Conservation (phyloP, 1,284 basidiomycete genomes). For the Polyporus tsugae region DNA sequence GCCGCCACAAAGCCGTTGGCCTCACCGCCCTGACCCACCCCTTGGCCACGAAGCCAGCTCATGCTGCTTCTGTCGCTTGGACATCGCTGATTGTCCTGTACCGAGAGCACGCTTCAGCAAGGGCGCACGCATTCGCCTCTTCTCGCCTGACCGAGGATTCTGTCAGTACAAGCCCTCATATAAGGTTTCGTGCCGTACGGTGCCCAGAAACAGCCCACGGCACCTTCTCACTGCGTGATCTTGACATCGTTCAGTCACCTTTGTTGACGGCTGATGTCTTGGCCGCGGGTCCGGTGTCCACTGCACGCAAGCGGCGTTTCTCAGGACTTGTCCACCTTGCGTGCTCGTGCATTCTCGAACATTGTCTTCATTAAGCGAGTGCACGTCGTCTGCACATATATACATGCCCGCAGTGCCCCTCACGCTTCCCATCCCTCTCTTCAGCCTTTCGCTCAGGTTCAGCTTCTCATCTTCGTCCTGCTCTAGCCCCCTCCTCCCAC, state of each 20-base stretch:
- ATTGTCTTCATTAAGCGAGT: background rate
- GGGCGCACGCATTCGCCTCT: background rate
- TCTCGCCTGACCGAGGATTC: background rate
- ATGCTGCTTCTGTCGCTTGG: background rate
- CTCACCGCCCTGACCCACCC: background rate
- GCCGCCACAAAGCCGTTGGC: background rate
- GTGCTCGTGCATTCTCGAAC: background rate
- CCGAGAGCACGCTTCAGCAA: no score
- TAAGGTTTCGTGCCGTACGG: background rate
- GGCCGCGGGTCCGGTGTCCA: background rate
- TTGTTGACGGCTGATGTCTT: background rate
- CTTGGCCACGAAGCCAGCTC: background rate
- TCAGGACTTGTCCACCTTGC: background rate
- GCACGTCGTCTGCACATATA: conserved; percentile 1
- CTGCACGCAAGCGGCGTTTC: background rate
- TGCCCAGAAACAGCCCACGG: background rate
- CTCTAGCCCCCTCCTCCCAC: background rate
- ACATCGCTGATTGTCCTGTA: background rate
- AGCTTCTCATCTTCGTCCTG: background rate
- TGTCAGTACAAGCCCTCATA: background rate
- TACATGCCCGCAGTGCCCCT: no score
- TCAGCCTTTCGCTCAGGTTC: background rate
- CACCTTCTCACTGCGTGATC: background rate
- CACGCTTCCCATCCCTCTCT: background rate
- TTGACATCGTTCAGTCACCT: background rate